Percentiles rank a stretch among this genome's conserved stretches.
phyloP scores from a whole-genome alignment of 2,329 filamentous ascomycete genomes.

The Graphilbum sp. region DNA sequence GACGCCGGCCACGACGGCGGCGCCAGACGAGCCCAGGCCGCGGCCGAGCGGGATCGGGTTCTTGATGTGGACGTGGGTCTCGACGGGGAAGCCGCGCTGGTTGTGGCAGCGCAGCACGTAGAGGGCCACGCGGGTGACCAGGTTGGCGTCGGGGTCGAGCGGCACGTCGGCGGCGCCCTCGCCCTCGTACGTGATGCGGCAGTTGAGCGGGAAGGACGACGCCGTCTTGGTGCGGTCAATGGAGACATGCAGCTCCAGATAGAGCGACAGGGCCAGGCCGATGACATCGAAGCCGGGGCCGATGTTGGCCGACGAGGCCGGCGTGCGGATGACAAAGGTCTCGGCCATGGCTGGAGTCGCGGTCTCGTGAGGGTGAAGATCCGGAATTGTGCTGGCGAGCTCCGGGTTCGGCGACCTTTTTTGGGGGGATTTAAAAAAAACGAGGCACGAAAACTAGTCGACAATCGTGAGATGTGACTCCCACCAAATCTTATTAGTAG shows the following conservation, averaged over 20 bases:
- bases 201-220: constrained; percentile 57
- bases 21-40: constrained; percentile 86
- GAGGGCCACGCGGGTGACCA: constrained; percentile 84
- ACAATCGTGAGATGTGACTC: too few species aligned
- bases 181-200: constrained; percentile 80
- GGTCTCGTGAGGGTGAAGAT: too few species aligned
- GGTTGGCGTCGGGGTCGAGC: constrained; percentile 70
- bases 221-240: constrained; percentile 41
- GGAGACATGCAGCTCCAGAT: constrained; percentile 76
- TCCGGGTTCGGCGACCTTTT: too few species aligned
- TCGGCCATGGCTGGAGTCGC: constrained; percentile 17
- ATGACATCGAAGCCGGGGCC: constrained; percentile 97
- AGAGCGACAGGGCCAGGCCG: constrained; percentile 82
- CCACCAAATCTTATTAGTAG: too few species aligned
- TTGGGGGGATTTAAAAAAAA: too few species aligned
- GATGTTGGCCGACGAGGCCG: constrained; percentile 94
- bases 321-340: constrained; percentile 60
- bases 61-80: constrained; percentile 85
- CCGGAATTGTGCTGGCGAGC: too few species aligned
- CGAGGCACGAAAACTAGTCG: too few species aligned
- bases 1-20: constrained; percentile 91
- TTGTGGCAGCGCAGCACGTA: constrained; percentile 91
- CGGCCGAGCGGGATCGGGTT: constrained; percentile 90
- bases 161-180: constrained; percentile 58
- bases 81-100: constrained; percentile 64